Base-by-base conservation (phyloP, 2,329 filamentous ascomycete genomes). In the Aspergillus sp. region DNA sequence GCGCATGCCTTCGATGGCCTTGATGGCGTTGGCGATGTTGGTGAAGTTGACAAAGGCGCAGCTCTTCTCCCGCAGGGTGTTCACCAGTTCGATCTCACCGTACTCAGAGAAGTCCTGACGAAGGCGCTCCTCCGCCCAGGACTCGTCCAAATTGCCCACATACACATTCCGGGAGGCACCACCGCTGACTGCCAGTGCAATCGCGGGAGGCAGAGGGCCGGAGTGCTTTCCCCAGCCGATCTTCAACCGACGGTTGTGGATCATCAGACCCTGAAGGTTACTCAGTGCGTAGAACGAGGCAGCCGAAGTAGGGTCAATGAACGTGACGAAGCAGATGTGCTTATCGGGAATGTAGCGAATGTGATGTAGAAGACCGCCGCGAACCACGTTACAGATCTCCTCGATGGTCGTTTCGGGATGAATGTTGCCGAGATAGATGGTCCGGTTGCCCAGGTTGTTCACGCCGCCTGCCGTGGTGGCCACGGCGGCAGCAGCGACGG, bases 151-250 rank as follows among this genome's bases (percentile, higher is more conserved):
- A 73, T 99, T 99, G 58, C 94, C 94, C 67, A 99, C 88, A 73
- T 99, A 99, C 24, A 99, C 94, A 68, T 99, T 99, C 57, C 94
- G 85, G n/a, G 94, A 97, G 49, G 94, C 94, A 65, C 94, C 94
- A 49, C 93, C 94, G 62, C 91, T 96, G 49, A 99, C 94, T 44
- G 94, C 94, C 59, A 99, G 79, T 17, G 94, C 93, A 68, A 99
- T 97, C 7, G 94, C 94, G 17, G 94, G 92, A 36, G 94, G 94
- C 22, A 99, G 84, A 61, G 92, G 93, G 55, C 94, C 94, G 4
- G 94, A 99, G 74, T 99, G 94, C 80, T 99, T 99, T 59, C 94
- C 94, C 94, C 94, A 99, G 60, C 94, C 94, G 70, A 99, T 96
- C 82, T 99, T 99, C 61, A 99, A 80, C 49, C 94, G 87, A 58